Evolutionary conservation across 768 basidiomycete genomes (phyloP), one percentile per base, ranked within the genome.

Genomic region (Boletus eberwhitei): DNA sequence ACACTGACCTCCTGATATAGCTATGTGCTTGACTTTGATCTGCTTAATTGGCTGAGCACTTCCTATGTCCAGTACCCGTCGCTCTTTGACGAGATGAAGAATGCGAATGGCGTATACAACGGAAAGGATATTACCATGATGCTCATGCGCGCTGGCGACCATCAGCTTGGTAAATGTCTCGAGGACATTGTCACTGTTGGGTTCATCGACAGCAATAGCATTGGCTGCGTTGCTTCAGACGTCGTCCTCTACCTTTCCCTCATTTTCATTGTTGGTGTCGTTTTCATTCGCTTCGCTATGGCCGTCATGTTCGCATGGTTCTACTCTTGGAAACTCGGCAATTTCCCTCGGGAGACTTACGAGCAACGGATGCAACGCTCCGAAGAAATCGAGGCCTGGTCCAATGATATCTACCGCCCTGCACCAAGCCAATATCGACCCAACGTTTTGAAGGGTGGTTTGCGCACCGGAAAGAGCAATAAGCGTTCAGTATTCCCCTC

Each of bases 231-330:
- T 55, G 95, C 96, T 8, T 97, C 96, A 8, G 79, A 87, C 54
- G 88, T 99, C 59, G 93, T 98, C 36, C 88, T 98, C 54, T 96
- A 93, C 70, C 79, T 96, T 53, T 98, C 96, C 44, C 86, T 98
- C 64, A 82, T 93, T 60, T 97, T 98, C 81, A 98, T 99, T 70
- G 87, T 96, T 59, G 96, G 96, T 56, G 96, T 98, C 57, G 96
- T 98, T 59, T 80, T 83, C 50, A 93, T 97, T 70, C 90, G 93
- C 35, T 99, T 98, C 75, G 77, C 82, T 62, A 96, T 98, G 93
- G 97, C 97, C 44, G 90, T 97, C 66, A 79, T 96, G 69, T 99
- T 98, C 73, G 81, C 90, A 24, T 99, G 97, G 97, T 98, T 98
- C 81, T 88, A 91, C 71, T 93, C 90, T n/a, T 93, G 90, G 87